These are phyloP conservation scores for Plenodomus biglobosus DNA, from an alignment of 2,329 filamentous ascomycete genomes.

Conservation along the genomic window DNA sequence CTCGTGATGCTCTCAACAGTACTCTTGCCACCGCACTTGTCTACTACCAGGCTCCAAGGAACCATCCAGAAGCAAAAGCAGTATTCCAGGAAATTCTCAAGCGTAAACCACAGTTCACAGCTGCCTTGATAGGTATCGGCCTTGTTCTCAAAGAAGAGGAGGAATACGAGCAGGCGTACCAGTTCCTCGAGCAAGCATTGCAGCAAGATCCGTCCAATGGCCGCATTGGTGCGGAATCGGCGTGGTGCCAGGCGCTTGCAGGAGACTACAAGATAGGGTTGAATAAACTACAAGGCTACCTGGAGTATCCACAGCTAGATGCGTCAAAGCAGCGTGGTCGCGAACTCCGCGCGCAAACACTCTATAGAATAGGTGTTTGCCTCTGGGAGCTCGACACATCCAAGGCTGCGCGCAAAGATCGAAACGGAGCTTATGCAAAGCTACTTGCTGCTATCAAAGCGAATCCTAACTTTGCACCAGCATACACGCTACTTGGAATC, in stretches of 20 bases:
- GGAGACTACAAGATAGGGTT: conserved; percentile 72
- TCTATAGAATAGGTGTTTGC: conserved; percentile 85
- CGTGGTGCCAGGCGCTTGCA: conserved; percentile 86
- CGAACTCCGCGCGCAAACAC: conserved; percentile 79
- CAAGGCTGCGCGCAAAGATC: conserved; percentile 72
- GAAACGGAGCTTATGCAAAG: conserved; percentile 77
- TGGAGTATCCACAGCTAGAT: conserved; percentile 61
- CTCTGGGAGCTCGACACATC: conserved; percentile 82
- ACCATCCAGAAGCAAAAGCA: conserved; percentile 84
- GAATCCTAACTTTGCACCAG: conserved; percentile 83
- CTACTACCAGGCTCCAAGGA: conserved; percentile 83
- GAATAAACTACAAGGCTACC: conserved; percentile 68
- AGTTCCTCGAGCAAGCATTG: conserved; percentile 77
- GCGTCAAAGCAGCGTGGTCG: conserved; percentile 60
- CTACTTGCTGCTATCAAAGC: conserved; percentile 84
- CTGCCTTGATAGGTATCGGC: conserved; percentile 84
- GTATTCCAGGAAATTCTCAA: conserved; percentile 81
- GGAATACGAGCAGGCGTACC: conserved; percentile 77
- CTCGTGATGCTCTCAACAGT: conserved; percentile 71
- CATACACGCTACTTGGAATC: conserved; percentile 86
- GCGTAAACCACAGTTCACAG: conserved; percentile 73
- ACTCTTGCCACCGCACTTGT: conserved; percentile 86
- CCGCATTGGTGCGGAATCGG: conserved; percentile 79
- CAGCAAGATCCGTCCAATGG: conserved; percentile 72
- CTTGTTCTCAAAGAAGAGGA: conserved; percentile 92